Base-by-base conservation (phyloP, 305 asterid species). In the Fraxinus greggii region DNA sequence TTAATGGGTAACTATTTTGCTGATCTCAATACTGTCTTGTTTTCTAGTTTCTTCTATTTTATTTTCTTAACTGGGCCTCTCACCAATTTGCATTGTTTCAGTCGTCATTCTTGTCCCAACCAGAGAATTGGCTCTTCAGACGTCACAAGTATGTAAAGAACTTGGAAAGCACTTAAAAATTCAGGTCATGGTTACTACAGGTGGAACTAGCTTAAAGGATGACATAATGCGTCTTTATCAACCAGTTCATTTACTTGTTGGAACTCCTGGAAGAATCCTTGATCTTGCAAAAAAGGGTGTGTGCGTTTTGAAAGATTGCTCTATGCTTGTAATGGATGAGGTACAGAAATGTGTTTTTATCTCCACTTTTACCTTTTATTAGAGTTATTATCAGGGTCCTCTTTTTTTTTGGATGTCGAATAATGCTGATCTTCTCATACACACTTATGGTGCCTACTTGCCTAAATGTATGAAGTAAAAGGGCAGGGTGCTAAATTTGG, bases 141-240 rank as follows among this genome's bases (percentile, higher is more conserved):
- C 99, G 33, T 92, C 98, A 80, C 98, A 94, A 90, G 98, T 94
- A 72, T 95, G 99, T 82, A 95, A 95, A 88, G 99, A 95, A 90
- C 95, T 95, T 33, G 99, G 97, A 80, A 95, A 95, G 88, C 95
- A 95, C 88, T 89, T 95, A 76, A 84, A 95, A 78, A 90, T 95
- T 86, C 90, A 91, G 85, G 97, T 94, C 84, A 95, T 95, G 99
- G 99, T 90, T 82, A 92, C 96, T 75, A 95, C 99, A 2, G 99
- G 98, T 79, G 99, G 99, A 79, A 95, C 99, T 82, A 95, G 99
- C 92, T 86, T 95, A 83, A 94, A 89, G 87, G 99, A 95, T 82
- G 99, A 95, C 89, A 95, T 94, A 33, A 95, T 95, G 98, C 97
- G 99, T 73, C 93, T 95, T 12, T 90, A 95, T 85, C 99, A 95